Evolutionary conservation across 208 protist genomes (phyloP), one percentile per base, ranked within the genome.

Genomic region (Leishmania mexicana): DNA sequence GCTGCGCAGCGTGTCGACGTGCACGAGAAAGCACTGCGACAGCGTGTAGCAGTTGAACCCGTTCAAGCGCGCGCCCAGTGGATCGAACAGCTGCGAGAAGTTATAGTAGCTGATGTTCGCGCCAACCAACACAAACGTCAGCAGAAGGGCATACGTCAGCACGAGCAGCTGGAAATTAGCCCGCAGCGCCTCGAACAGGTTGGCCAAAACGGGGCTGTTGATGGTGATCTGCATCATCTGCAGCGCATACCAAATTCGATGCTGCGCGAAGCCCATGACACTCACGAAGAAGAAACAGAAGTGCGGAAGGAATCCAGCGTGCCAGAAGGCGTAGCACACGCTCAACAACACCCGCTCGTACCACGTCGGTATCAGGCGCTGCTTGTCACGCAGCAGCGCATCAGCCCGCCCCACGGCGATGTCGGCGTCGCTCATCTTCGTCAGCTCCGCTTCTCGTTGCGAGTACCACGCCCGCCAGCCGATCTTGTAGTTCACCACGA

Each of bases 11-110:
- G 89, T 92, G 83, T 97, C 88, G 58, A 94, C 88, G 77, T 94
- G 88, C 77, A 95, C 91, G 51, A 94, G 86, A 57, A 88, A 93
- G 83, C 93, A 97, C 82, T 91, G 90, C 11, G 92, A 87, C n/a
- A 97, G 72, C 45, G 86, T 93, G 81, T 90, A 87, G 84, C 91
- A 95, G 86, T 96, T 94, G 75, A 95, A 93, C 42, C 88, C 91
- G 81, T 90, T 90, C 51, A 81, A 77, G 58, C 81, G 80, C 11
- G 24, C 57, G n/a, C 85, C 68, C 28, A 91, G 83, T 7, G 88
- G 87, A 79, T 88, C 84, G 78, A 89, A 90, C 40, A 93, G 81
- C 70, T 93, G 75, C 19, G 91, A 88, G 76, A 93, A 93, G 53
- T 88, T 84, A 82, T 89, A 94, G 76, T 87, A 96, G 31, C 85